phyloP scores from a whole-genome alignment of 1,284 basidiomycete species.

The Pisolithus thermaeus region DNA sequence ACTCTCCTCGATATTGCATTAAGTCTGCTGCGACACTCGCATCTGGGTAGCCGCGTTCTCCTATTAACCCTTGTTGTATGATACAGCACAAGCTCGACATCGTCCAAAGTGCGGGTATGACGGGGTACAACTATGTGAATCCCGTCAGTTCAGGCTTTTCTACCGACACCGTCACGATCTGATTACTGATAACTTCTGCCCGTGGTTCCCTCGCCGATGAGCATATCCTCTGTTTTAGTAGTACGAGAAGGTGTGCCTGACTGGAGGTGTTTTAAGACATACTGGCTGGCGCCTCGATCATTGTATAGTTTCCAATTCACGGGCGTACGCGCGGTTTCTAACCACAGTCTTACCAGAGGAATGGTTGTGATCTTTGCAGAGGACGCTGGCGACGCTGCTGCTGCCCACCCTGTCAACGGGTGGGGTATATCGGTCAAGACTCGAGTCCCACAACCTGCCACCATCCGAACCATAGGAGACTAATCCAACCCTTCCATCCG shows the following conservation, averaged over 20 bases:
- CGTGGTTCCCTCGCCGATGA: conserved; percentile 18
- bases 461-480: background rate
- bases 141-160: conserved; percentile 25
- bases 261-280: conserved; percentile 10
- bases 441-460: conserved; percentile 10
- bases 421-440: background rate
- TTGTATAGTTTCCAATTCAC: background rate
- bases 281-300: conserved; percentile 17
- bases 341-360: conserved; percentile 15
- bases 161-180: conserved; percentile 33
- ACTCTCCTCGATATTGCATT: conserved; percentile 4
- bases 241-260: too few relatives aligned
- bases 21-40: background rate
- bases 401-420: too few relatives aligned
- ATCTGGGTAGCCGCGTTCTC: background rate
- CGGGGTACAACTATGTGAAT: conserved; percentile 32
- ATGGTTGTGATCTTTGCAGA: conserved; percentile 30
- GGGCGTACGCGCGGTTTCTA: background rate
- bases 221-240: background rate
- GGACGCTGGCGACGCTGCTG: conserved; percentile 15
- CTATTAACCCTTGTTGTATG: background rate
- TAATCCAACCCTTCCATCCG: background rate
- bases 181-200: conserved; percentile 29
- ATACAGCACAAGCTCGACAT: conserved; percentile 11
- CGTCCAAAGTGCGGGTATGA: conserved; percentile 31